Conservation (phyloP, 768 basidiomycete species). For the Agrocybe pediades region DNA sequence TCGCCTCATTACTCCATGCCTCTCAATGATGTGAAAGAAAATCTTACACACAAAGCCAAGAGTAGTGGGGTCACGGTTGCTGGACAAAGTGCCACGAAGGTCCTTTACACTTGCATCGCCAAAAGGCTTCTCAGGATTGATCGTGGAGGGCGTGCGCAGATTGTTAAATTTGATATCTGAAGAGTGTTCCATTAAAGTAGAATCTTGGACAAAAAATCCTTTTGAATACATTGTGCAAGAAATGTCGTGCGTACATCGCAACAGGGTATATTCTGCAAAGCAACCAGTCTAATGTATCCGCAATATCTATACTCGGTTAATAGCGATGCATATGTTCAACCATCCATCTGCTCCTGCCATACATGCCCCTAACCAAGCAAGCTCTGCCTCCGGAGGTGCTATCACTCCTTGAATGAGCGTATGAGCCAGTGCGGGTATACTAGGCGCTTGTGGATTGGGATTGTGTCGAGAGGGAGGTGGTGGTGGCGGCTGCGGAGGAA, state of each 20-base stretch:
- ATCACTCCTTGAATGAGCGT: conserved; percentile 84
- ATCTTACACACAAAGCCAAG: conserved; percentile 47
- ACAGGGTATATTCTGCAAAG: conserved; percentile 10
- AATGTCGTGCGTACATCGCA: neutral
- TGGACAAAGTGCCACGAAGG: conserved; percentile 54
- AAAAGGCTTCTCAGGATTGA: conserved; percentile 80
- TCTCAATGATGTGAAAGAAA: conserved; percentile 62
- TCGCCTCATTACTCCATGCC: conserved; percentile 58
- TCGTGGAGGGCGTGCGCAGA: conserved; percentile 71
- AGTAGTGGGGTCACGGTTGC: conserved; percentile 31
- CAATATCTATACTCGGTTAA: conserved; percentile 31
- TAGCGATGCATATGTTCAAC: conserved; percentile 85
- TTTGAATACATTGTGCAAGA: too few species aligned
- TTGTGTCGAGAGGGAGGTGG: conserved; percentile 44
- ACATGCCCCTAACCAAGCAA: conserved; percentile 94
- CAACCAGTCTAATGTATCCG: conserved; percentile 1
- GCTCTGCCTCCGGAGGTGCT: conserved; percentile 82
- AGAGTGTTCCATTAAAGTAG: too few species aligned
- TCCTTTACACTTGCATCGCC: conserved; percentile 79
- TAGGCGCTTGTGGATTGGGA: conserved; percentile 35
- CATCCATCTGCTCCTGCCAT: conserved; percentile 94
- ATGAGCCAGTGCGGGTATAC: conserved; percentile 61
- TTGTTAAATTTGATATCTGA: conserved; percentile 69
- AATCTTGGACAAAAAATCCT: too few species aligned
- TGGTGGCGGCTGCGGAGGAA: conserved; percentile 52